Evolutionary conservation across 2,329 filamentous ascomycete genomes (phyloP), one percentile per base, ranked within the genome.

Genomic region (Leptosphaerulina australis): DNA sequence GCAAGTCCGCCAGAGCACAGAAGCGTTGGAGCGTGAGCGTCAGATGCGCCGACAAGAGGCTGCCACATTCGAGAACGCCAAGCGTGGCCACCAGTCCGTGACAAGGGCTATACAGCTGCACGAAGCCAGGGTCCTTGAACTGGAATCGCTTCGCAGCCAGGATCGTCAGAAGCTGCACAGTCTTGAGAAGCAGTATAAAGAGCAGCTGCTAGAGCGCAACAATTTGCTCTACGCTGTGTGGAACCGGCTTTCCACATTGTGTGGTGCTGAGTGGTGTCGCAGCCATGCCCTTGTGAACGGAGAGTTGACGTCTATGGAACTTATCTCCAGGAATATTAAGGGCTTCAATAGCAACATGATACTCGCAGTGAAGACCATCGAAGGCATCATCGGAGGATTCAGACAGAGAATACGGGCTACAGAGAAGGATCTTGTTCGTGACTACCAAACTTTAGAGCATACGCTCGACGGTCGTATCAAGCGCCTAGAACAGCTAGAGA

Each of bases 331-430:
- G 39, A 91, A 94, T 74, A 81, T 97, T 4, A 87, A 89, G 0
- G 90, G 88, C 1, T 97, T 97, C 75, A 90, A 88, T 67, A 90
- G 92, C 72, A 97, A 97, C 69, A 81, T 99, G 20, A 75, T 97
- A 33, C 84, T 87, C 1, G 93, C 93, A 0, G 83, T 97, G 55
- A 96, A 93, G 77, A 90, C 86, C 2, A 86, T 97, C 46, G 94
- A 97, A 77, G 79, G 81, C 14, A 84, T 96, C 57, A 80, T 97
- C 26, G 82, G 83, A 14, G 83, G 84, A 7, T 96, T 96, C 77
- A 88, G 90, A 64, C 79, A 81, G 29, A 87, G 90, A 52, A 90
- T 97, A 67, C 89, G 90, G 64, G 79, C 81, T 5, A 86, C 97
- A n/a, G 94, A 99, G 72, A 86, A 89, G 38, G 90, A 96, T 53